A percentile compares a stretch with the other conserved stretches of the same genome.
These are phyloP conservation scores for Termitomyces sp. DNA, from an alignment of 768 basidiomycete genomes.

Conservation along the genomic window DNA sequence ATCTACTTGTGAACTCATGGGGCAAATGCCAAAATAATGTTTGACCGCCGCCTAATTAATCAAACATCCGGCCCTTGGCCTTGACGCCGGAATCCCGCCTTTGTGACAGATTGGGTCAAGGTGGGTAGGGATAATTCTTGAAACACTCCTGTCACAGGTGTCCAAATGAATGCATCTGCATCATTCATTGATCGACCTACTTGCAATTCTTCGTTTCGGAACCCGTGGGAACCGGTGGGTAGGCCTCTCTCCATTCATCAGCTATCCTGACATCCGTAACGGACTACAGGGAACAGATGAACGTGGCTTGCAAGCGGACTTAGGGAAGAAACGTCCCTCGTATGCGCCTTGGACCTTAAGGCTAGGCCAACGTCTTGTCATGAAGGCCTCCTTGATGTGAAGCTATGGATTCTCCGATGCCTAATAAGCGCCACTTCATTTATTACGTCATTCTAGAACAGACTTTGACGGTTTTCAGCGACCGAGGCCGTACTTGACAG, in stretches of 20 bases:
- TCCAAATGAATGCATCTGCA: background rate
- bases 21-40: too few relatives aligned
- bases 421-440: background rate
- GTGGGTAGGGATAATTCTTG: too few relatives aligned
- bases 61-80: too few relatives aligned
- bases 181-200: background rate
- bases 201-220: background rate
- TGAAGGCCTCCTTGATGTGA: background rate
- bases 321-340: background rate
- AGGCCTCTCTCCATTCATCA: background rate
- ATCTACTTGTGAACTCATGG: too few relatives aligned
- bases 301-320: background rate
- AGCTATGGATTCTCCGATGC: background rate
- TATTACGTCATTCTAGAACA: constrained; percentile 1
- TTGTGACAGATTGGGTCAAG: too few relatives aligned
- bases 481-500: background rate
- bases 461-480: background rate
- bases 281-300: background rate
- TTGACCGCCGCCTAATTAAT: too few relatives aligned
- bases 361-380: background rate
- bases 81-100: too few relatives aligned
- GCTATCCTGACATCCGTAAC: background rate
- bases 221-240: background rate
- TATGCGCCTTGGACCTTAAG: background rate
- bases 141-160: background rate